Base-by-base conservation (phyloP, 768 basidiomycete genomes). In the Russula emetica region DNA sequence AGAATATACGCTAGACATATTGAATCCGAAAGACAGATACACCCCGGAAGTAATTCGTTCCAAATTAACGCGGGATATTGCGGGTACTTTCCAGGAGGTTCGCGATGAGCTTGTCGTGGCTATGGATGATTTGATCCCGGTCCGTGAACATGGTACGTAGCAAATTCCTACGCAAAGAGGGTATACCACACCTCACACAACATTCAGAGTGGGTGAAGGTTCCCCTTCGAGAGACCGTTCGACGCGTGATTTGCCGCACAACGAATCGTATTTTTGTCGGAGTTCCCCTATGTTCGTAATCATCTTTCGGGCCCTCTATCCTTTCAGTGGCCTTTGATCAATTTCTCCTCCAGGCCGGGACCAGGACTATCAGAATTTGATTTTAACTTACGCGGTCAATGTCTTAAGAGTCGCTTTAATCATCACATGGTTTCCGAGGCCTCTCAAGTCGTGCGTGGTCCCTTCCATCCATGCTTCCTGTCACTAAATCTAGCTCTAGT, bases 381-480 rank as follows among this genome's bases (percentile, higher is more conserved):
- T 11, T 36, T 36, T 11, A 11, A 1, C 36, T 32, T 80, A 76
- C 55, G 72, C 80, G 5, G 62, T 72, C 16, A 72, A 77, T n/a
- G 71, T 82, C 22, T 61, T 76, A 13, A 74, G 67, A 34, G 70
- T 71, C 2, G 71, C 72, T 0, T 32, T 54, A 1, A 70, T 75
- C 20, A 72, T 83, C 34, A 73, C 72, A 20, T 42, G 77, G 16
- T 74, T 80, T 60, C 82, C 82, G 0, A 53, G 64, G n/a, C 72
- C 78, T 61, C 58, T 83, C 26, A 76, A 74, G 68, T 78, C 78
- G 82, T 83, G 62, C 54, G 78, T 36, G n/a, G n/a, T n/a, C n/a
- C n/a, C n/a, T n/a, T n/a, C 2, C 18, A 11, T n/a, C 1, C 13
- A 22, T n/a, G 2, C 30, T 2, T 1, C 11, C 9, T 5, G 28